phyloP scores from a whole-genome alignment of 495 filamentous ascomycete species.

The Aspergillus olivimuriae region DNA sequence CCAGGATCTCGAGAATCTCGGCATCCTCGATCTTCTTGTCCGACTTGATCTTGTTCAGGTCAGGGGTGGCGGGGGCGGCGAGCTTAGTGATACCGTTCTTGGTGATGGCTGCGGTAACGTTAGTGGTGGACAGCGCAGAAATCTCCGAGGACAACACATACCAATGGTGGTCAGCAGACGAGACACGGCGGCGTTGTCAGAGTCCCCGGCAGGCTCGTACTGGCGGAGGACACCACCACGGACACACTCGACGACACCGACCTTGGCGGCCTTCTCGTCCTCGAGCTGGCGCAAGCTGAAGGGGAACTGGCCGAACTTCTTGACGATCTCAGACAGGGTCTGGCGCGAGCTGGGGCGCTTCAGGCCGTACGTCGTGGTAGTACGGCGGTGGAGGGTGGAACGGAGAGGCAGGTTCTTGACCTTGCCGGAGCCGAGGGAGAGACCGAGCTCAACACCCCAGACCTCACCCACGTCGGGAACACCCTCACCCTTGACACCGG shows the following conservation, averaged over 20 bases:
- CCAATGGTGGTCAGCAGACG: slow-evolving; percentile 86
- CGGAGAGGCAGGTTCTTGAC: slow-evolving; percentile 84
- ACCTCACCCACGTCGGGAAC: slow-evolving; percentile 86
- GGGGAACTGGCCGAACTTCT: slow-evolving; percentile 95
- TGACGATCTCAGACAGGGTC: slow-evolving; percentile 83
- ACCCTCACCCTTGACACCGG: slow-evolving; percentile 85
- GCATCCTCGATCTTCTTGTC: slow-evolving; percentile 98
- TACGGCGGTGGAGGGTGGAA: slow-evolving; percentile 86
- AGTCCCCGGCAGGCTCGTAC: slow-evolving; percentile 92
- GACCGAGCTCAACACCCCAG: slow-evolving; percentile 95
- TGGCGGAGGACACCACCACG: slow-evolving; percentile 83
- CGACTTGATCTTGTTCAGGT: slow-evolving; percentile 74
- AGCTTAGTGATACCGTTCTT: slow-evolving; percentile 92
- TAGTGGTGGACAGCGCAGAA: background rate
- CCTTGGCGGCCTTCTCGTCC: slow-evolving; percentile 93
- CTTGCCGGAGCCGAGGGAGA: slow-evolving; percentile 87
- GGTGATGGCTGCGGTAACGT: slow-evolving; percentile 69
- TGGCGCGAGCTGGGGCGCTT: slow-evolving; percentile 90
- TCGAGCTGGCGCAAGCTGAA: slow-evolving; percentile 96
- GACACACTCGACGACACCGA: slow-evolving; percentile 92
- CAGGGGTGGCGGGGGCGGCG: slow-evolving; percentile 62
- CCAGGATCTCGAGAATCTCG: slow-evolving; percentile 88
- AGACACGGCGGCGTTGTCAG: slow-evolving; percentile 76
- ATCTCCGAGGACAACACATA: slow-evolving; percentile 50
- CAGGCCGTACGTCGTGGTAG: slow-evolving; percentile 78